Evolutionary conservation across 441 rosid species (phyloP).

Genomic region (Hura crepitans): DNA sequence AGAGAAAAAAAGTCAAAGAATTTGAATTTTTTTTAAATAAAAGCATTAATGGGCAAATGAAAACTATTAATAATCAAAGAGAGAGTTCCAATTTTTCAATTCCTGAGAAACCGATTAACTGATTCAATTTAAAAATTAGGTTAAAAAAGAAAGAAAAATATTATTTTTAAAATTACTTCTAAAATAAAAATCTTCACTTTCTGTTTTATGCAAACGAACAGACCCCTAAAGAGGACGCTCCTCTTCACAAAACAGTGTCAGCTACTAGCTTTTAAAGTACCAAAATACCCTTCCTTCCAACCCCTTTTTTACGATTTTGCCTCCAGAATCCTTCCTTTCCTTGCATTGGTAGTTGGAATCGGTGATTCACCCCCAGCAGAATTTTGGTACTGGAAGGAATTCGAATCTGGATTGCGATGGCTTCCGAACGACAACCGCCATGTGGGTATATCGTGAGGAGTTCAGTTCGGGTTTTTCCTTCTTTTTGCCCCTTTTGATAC

Average conservation of each 20-base stretch:
- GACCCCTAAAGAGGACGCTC: background rate
- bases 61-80: too few relatives aligned
- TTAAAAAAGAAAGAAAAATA: too few relatives aligned
- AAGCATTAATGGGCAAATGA: too few relatives aligned
- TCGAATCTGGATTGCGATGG: slow-evolving; percentile 30
- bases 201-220: too few relatives aligned
- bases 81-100: too few relatives aligned
- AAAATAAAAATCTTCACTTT: too few relatives aligned
- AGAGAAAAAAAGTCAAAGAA: too few relatives aligned
- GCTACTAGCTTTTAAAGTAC: background rate
- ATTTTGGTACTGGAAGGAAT: slow-evolving; percentile 24
- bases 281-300: background rate
- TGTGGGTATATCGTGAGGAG: slow-evolving; percentile 18
- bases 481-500: background rate
- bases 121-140: too few relatives aligned
- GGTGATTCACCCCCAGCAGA: background rate
- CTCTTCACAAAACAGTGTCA: background rate
- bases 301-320: background rate
- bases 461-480: slow-evolving; percentile 19
- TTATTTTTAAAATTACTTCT: too few relatives aligned
- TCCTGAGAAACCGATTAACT: too few relatives aligned
- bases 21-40: too few relatives aligned
- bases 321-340: background rate
- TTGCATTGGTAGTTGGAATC: background rate
- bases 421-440: slow-evolving; percentile 11